Evolutionary conservation across 345 rosid genomes (phyloP).

Genomic region (Eucalyptus sideroxylon): DNA sequence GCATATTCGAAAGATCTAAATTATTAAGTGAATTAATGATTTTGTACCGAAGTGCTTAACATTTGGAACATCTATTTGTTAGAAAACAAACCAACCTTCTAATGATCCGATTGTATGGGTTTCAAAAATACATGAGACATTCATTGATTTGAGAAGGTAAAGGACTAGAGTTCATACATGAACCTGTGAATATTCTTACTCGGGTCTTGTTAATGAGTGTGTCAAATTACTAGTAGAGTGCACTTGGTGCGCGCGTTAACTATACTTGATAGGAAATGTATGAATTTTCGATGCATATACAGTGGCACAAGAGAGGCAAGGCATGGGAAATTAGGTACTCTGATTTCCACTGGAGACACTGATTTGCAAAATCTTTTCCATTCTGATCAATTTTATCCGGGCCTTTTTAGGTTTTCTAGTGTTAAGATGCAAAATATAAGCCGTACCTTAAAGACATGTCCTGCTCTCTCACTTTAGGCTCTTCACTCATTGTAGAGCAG

Average conservation of each 20-base stretch:
- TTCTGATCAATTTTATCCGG: neutral
- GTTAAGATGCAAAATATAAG: neutral
- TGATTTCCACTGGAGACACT: neutral
- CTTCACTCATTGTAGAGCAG: neutral
- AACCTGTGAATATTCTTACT: neutral
- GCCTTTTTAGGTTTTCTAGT: neutral
- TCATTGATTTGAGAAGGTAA: neutral
- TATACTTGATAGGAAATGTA: neutral
- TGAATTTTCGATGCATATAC: neutral
- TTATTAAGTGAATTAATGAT: neutral
- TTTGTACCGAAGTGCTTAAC: neutral
- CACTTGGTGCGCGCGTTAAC: neutral
- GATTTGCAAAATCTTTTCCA: neutral
- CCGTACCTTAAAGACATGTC: neutral
- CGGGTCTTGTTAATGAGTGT: neutral
- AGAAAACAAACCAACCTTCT: neutral
- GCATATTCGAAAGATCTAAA: neutral
- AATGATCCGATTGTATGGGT: neutral
- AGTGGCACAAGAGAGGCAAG: neutral
- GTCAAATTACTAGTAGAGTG: neutral
- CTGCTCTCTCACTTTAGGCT: neutral
- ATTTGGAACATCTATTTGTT: neutral
- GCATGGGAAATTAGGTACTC: neutral
- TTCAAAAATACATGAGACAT: neutral
- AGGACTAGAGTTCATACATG: neutral